A percentile compares a stretch with the other conserved stretches of the same genome.
These are phyloP conservation scores for Eucalyptus polybractea DNA, from an alignment of 345 rosid genomes.

Conservation along the genomic window DNA sequence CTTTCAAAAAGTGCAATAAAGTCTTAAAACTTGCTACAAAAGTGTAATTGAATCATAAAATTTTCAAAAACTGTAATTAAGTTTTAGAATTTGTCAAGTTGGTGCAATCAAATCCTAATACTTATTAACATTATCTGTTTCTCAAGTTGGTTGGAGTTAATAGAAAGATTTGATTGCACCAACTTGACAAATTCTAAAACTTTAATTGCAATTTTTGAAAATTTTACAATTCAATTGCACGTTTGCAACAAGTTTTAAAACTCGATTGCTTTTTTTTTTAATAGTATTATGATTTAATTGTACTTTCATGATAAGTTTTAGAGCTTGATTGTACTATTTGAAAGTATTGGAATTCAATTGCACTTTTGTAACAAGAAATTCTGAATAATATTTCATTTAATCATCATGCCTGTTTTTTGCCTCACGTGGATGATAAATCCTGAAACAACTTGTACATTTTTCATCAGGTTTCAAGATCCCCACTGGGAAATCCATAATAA, in stretches of 20 bases:
- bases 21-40: no score
- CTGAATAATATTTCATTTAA: background rate
- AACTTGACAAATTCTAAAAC: background rate
- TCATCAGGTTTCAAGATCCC: background rate
- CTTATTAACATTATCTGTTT: no score
- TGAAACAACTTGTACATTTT: background rate
- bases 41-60: no score
- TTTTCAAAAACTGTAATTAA: no score
- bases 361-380: background rate
- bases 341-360: no score
- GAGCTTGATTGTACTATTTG: no score
- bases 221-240: background rate
- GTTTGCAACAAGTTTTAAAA: no score
- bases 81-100: no score
- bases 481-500: background rate
- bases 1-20: no score
- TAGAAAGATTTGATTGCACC: background rate
- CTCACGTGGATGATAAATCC: background rate
- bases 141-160: background rate
- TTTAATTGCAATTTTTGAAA: no score
- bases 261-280: accelerated
- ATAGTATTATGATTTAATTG: no score
- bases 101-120: no score
- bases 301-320: background rate
- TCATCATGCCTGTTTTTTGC: background rate